Base-by-base conservation (phyloP, 2,329 filamentous ascomycete genomes). In the Pseudogymnoascus sp. region DNA sequence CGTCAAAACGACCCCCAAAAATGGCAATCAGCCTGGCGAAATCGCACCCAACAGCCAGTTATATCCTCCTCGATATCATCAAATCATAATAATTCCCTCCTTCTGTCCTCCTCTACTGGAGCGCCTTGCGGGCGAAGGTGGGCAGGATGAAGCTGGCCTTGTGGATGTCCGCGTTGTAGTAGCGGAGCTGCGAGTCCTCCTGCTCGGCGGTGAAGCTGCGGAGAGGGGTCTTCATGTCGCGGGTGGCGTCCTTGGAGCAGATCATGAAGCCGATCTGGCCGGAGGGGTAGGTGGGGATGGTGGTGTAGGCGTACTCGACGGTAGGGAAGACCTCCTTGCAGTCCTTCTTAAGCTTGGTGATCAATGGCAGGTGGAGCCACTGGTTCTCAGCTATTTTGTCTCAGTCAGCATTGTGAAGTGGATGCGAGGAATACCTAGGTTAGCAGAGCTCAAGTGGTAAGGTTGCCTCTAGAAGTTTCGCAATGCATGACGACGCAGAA, bases 241-340 rank as follows among this genome's bases (percentile, higher is more conserved):
- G 86, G 75, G 79, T 86, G 76, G 87, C 81, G 76, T 98, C 93
- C 87, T 99, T 98, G 88, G 84, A 90, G 88, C 95, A 98, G 75
- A 99, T 91, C 93, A 99, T 97, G 88, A 99, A 99, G 76, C 95
- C 95, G 74, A 99, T 99, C 83, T 99, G 95, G 76, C 95, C 95
- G 63, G 91, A 96, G 69, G 95, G 95, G 84, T 99, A 99, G 75
- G 95, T 99, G 65, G 95, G 95, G 78, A 99, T 99, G 73, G 93
- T 98, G 74, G 93, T 98, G 86, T 97, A 99, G 72, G 90, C 95
- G 81, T 98, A 99, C 82, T 99, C 95, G 77, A 90, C 95, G 67
- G 91, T 90, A 68, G 95, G 93, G 88, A 99, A 99, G 78, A 99
- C 90, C 78, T 95, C 89, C 78, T 89, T 89, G 89, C 93, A 97